Conservation (phyloP, 257 asterid species). For the Solanum corneliomulleri region DNA sequence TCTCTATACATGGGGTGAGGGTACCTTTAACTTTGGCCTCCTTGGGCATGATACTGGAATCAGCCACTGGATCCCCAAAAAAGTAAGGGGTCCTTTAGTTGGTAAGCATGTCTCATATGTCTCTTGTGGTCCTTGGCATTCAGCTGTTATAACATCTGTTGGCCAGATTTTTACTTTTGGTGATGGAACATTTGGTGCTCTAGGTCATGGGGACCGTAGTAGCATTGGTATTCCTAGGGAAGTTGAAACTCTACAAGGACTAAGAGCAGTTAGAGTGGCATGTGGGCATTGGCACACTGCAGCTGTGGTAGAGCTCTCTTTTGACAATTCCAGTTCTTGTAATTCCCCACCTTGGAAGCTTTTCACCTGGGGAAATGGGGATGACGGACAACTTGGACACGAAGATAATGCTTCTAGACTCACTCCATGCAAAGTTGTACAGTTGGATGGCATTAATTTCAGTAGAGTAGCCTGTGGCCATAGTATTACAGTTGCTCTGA, state of each 20-base stretch:
- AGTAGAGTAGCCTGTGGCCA: constrained; percentile 64
- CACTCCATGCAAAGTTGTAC: constrained; percentile 24
- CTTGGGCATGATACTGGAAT: constrained; percentile 63
- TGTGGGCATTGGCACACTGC: constrained; percentile 88
- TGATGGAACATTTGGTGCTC: constrained; percentile 75
- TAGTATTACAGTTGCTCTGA: constrained; percentile 54
- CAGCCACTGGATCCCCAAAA: constrained; percentile 58
- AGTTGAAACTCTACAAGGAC: constrained; percentile 48
- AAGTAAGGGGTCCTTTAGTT: constrained; percentile 37
- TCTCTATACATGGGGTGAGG: constrained; percentile 75
- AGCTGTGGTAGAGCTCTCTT: constrained; percentile 42
- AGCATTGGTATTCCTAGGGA: constrained; percentile 45
- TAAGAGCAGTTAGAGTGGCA: constrained; percentile 27
- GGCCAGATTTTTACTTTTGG: constrained; percentile 67
- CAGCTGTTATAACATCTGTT: constrained; percentile 51
- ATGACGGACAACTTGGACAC: constrained; percentile 69
- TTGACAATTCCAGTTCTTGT: constrained; percentile 12
- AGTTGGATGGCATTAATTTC: constrained; percentile 24
- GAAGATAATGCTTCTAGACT: constrained; percentile 34
- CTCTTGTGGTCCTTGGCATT: constrained; percentile 80
- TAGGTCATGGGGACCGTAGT: constrained; percentile 58
- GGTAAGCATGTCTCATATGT: constrained; percentile 33
- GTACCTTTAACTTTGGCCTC: constrained; percentile 42
- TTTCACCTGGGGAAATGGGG: constrained; percentile 82
- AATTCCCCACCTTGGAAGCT: constrained; percentile 30